These are phyloP conservation scores for Orobanche coerulescens DNA, from an alignment of 257 asterid species.

Conservation along the genomic window DNA sequence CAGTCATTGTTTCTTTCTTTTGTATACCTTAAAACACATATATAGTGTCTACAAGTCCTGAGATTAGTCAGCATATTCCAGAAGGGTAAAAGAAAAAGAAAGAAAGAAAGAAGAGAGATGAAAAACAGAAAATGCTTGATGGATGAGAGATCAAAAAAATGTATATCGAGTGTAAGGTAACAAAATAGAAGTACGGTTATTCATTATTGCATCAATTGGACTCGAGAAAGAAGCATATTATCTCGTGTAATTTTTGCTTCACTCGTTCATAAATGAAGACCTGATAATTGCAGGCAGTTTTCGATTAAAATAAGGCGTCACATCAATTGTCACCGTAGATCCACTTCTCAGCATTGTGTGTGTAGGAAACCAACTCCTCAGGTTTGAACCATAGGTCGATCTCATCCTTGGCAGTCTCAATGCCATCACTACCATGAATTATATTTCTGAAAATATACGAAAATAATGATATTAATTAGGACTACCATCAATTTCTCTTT, in stretches of 20 bases:
- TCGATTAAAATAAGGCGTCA: background rate
- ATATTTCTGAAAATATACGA: conserved; percentile 57
- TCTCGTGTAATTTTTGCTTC: conserved; percentile 25
- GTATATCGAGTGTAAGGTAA: no score
- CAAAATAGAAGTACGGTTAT: no score
- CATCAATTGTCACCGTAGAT: conserved; percentile 63
- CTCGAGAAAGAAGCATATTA: conserved; percentile 36
- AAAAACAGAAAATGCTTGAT: no score
- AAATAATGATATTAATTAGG: conserved; percentile 22
- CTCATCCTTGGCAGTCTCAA: conserved; percentile 96
- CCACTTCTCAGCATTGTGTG: conserved; percentile 90
- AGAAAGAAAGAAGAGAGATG: no score
- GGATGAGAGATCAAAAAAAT: no score
- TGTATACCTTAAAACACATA: no score
- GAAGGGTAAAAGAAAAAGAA: no score
- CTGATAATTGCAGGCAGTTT: background rate
- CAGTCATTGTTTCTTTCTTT: no score
- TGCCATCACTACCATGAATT: conserved; percentile 98
- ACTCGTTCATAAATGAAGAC: conserved; percentile 6
- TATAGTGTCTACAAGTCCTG: no score
- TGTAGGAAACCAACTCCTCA: conserved; percentile 78
- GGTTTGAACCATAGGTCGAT: conserved; percentile 93
- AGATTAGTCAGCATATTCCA: no score
- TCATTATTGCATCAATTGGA: conserved; percentile 14
- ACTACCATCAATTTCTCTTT: no score